Percentiles rank a stretch among this genome's conserved stretches.
phyloP scores from a whole-genome alignment of 2,329 filamentous ascomycete genomes.

The Rutstroemia sydowiana region DNA sequence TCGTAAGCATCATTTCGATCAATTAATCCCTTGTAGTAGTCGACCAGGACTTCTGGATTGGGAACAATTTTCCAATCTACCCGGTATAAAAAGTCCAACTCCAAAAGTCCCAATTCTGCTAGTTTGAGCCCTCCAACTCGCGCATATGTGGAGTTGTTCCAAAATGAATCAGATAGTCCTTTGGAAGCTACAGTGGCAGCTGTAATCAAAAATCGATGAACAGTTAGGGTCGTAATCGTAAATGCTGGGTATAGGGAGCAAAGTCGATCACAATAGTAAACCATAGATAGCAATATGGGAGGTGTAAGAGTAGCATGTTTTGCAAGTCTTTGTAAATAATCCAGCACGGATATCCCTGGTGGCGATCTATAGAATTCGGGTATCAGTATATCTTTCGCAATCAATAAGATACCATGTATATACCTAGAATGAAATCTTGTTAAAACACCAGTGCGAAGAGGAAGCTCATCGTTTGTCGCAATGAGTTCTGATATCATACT shows the following conservation, averaged over 20 bases:
- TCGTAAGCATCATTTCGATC: slow-evolving; percentile 55
- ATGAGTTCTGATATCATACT: slow-evolving; percentile 96
- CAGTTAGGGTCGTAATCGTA: slow-evolving; percentile 91
- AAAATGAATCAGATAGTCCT: slow-evolving; percentile 91
- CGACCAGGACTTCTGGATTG: slow-evolving; percentile 83
- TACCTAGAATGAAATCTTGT: slow-evolving; percentile 94
- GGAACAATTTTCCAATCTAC: slow-evolving; percentile 97
- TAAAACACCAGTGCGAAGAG: slow-evolving; percentile 75
- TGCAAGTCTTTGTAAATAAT: slow-evolving; percentile 88
- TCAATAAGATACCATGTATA: not conserved
- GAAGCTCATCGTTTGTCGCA: slow-evolving; percentile 81
- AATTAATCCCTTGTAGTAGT: slow-evolving; percentile 86
- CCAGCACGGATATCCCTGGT: slow-evolving; percentile 86
- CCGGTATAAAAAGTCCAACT: slow-evolving; percentile 85
- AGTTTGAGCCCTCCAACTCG: slow-evolving; percentile 88
- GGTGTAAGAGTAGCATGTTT: slow-evolving; percentile 90
- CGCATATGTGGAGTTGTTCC: slow-evolving; percentile 96
- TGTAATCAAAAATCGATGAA: slow-evolving; percentile 94
- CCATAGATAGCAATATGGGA: slow-evolving; percentile 94
- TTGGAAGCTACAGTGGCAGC: slow-evolving; percentile 94
- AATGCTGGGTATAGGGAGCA: slow-evolving; percentile 91
- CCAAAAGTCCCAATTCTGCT: slow-evolving; percentile 80
- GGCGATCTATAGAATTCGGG: slow-evolving; percentile 38
- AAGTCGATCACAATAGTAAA: slow-evolving; percentile 95
- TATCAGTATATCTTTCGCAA: not conserved